Conservation (phyloP, 768 basidiomycete genomes). For the Galerina marginata region DNA sequence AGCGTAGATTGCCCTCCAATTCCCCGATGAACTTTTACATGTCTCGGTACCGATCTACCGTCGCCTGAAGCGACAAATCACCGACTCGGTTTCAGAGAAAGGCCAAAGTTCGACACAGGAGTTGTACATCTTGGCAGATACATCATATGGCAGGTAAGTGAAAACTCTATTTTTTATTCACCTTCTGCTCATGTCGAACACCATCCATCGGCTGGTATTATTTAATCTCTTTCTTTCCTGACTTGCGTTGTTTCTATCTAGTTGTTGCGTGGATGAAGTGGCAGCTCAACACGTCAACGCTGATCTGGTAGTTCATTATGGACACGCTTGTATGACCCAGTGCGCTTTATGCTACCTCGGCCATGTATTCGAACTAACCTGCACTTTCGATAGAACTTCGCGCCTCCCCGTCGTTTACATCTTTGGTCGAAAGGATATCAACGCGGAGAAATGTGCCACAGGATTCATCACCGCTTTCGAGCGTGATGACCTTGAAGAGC, state of each 20-base stretch:
- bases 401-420: conserved; percentile 90
- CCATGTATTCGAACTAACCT: neutral
- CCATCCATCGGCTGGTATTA: no score
- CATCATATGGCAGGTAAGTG: conserved; percentile 91
- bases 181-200: neutral
- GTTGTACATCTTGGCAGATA: conserved; percentile 93
- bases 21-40: conserved; percentile 90
- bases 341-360: conserved; percentile 43
- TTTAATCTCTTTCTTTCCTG: neutral
- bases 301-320: conserved; percentile 92
- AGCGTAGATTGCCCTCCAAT: conserved; percentile 84
- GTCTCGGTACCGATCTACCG: conserved; percentile 87
- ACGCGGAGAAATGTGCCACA: conserved; percentile 55
- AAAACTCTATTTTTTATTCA: neutral
- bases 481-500: conserved; percentile 7
- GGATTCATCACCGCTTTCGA: conserved; percentile 44
- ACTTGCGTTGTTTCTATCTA: conserved; percentile 30
- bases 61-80: conserved; percentile 56
- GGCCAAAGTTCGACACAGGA: conserved; percentile 43
- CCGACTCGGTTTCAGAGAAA: conserved; percentile 28
- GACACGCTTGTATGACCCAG: conserved; percentile 95
- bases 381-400: conserved; percentile 62
- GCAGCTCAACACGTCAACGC: conserved; percentile 94
- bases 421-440: conserved; percentile 77
- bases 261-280: conserved; percentile 97